Base-by-base conservation (phyloP, 495 filamentous ascomycete species). In the Hamigera avellanea region DNA sequence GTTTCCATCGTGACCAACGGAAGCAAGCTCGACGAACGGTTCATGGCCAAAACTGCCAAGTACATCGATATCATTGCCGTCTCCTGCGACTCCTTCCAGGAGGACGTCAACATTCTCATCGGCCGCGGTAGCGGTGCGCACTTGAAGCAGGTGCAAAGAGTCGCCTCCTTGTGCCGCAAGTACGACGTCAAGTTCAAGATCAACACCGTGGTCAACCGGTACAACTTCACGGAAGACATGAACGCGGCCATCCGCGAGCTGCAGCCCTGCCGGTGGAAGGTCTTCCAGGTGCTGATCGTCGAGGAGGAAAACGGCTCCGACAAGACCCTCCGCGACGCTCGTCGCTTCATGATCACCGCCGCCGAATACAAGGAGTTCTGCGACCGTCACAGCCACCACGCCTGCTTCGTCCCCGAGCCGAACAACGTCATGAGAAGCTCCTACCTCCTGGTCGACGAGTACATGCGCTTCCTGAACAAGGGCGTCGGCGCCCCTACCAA, bases 141-240 rank as follows among this genome's bases (percentile, higher is more conserved):
- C n/a, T n/a, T n/a, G n/a, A n/a, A n/a, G n/a, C n/a, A n/a, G n/a
- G n/a, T n/a, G n/a, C n/a, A n/a, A n/a, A n/a, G n/a, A n/a, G n/a
- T n/a, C n/a, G n/a, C n/a, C n/a, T n/a, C n/a, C n/a, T n/a, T n/a
- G n/a, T n/a, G n/a, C n/a, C n/a, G n/a, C n/a, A n/a, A n/a, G n/a
- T n/a, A n/a, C n/a, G n/a, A n/a, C n/a, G n/a, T n/a, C n/a, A n/a
- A n/a, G n/a, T n/a, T n/a, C n/a, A n/a, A n/a, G n/a, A n/a, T n/a
- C n/a, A n/a, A n/a, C n/a, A n/a, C n/a, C n/a, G n/a, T n/a, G n/a
- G n/a, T n/a, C n/a, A n/a, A n/a, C n/a, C n/a, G n/a, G n/a, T n/a
- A n/a, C n/a, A 78, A 77, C 33, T 64, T 54, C 45, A 14, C 61
- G 1, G 72, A 77, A 37, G 69, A 76, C 35, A 78, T 78, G 72